Conservation (phyloP, 495 filamentous ascomycete species). For the Talaromyces ruber region DNA sequence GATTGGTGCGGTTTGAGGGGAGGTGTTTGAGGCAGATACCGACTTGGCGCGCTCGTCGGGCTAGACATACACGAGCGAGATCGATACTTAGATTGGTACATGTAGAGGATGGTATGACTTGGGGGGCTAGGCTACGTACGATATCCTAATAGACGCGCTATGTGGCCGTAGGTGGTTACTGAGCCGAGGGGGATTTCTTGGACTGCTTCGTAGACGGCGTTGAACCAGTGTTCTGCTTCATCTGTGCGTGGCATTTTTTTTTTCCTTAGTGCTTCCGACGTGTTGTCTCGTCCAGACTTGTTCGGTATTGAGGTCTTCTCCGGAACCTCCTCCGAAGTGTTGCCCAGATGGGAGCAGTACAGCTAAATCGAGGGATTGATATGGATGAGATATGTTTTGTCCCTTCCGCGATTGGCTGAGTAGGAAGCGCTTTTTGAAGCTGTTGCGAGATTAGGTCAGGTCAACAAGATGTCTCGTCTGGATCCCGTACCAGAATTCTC, state of each 20-base stretch:
- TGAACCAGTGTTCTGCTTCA: constrained; percentile 77
- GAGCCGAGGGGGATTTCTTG: constrained; percentile 75
- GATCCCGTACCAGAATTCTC: neutral
- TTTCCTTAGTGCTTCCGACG: neutral
- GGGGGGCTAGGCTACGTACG: constrained; percentile 44
- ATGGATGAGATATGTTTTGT: neutral
- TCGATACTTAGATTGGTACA: constrained; percentile 1
- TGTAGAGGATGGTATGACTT: neutral
- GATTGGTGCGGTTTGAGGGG: constrained; percentile 33
- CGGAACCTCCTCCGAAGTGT: too few species aligned
- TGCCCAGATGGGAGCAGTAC: too few species aligned
- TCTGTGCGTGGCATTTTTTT: constrained; percentile 61
- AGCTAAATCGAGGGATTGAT: neutral
- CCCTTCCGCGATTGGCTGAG: neutral
- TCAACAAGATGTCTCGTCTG: neutral
- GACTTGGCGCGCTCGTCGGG: constrained; percentile 70
- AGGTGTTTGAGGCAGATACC: constrained; percentile 84
- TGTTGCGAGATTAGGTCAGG: neutral
- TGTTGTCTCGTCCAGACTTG: too few species aligned
- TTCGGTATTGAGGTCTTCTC: too few species aligned
- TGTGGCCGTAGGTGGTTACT: constrained; percentile 86
- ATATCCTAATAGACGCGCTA: constrained; percentile 68
- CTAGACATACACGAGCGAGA: constrained; percentile 22
- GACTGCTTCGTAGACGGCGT: constrained; percentile 73
- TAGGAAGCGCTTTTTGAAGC: neutral